These are phyloP conservation scores for Magnaporthiopsis incrustans DNA, from an alignment of 2,329 filamentous ascomycete species.

Conservation along the genomic window DNA sequence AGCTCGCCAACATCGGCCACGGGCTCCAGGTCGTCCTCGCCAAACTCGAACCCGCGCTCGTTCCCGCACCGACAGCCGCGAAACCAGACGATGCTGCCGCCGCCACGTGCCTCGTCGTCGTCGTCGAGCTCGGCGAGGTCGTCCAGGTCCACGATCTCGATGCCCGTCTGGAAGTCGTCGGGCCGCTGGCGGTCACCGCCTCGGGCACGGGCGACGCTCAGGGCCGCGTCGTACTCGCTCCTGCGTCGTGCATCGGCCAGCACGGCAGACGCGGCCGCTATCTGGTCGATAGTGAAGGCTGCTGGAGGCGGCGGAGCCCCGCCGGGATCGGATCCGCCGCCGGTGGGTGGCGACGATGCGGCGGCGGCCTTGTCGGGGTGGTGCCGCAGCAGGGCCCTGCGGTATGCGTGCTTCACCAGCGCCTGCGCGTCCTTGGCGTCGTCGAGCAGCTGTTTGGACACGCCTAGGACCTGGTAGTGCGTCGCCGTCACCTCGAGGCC, in stretches of 20 bases:
- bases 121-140: slow-evolving; percentile 32
- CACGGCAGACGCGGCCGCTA: slow-evolving; percentile 49
- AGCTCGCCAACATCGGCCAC: slow-evolving; percentile 48
- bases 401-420: slow-evolving; percentile 56
- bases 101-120: no score
- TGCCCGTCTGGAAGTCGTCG: slow-evolving; percentile 43
- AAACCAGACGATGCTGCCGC: slow-evolving; percentile 35
- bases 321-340: slow-evolving; percentile 8
- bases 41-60: slow-evolving; percentile 48
- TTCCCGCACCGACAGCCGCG: slow-evolving; percentile 58
- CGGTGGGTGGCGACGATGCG: slow-evolving; percentile 4
- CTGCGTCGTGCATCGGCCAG: slow-evolving; percentile 44
- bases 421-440: slow-evolving; percentile 33
- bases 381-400: slow-evolving; percentile 54
- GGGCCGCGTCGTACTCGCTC: slow-evolving; percentile 43
- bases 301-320: neutral
- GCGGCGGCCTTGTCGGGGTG: slow-evolving; percentile 51
- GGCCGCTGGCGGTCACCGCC: neutral
- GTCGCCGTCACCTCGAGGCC: slow-evolving; percentile 26
- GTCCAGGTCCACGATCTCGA: slow-evolving; percentile 58
- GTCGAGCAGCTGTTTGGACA: slow-evolving; percentile 41
- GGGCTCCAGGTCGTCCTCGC: slow-evolving; percentile 49
- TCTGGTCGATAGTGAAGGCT: slow-evolving; percentile 52
- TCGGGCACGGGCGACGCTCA: slow-evolving; percentile 26
- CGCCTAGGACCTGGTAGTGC: slow-evolving; percentile 53